phyloP scores from a whole-genome alignment of 2,329 filamentous ascomycete species.

The Phaeosphaeria sp. region DNA sequence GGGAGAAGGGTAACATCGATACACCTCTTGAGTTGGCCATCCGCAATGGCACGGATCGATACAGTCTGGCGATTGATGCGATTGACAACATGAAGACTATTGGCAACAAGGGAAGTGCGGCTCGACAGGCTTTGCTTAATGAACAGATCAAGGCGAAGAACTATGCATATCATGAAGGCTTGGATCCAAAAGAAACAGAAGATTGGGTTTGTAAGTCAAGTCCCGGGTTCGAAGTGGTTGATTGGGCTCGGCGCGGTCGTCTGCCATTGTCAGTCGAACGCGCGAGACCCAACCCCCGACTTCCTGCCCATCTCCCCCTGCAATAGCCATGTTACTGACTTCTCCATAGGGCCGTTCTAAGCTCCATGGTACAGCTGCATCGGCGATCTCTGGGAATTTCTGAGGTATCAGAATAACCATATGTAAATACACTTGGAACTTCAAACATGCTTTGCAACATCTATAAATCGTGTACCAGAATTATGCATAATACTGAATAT shows the following conservation, averaged over 20 bases:
- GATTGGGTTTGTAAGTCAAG: slow-evolving; percentile 65
- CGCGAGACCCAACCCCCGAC: too few relatives aligned
- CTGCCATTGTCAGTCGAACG: too few relatives aligned
- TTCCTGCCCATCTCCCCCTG: too few relatives aligned
- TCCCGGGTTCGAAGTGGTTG: too few relatives aligned
- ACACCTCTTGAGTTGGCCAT: slow-evolving; percentile 81
- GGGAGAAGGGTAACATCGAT: slow-evolving; percentile 84
- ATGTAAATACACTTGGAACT: too few relatives aligned
- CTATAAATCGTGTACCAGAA: too few relatives aligned
- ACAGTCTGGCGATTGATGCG: slow-evolving; percentile 77
- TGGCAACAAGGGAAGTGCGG: slow-evolving; percentile 67
- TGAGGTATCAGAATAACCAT: too few relatives aligned
- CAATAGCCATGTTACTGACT: too few relatives aligned
- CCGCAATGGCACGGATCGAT: slow-evolving; percentile 78
- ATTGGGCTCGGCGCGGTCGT: too few relatives aligned
- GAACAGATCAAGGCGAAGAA: slow-evolving; percentile 68
- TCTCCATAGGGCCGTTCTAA: too few relatives aligned
- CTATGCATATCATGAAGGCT: slow-evolving; percentile 70
- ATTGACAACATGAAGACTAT: slow-evolving; percentile 70
- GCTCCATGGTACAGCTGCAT: not conserved
- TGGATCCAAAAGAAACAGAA: slow-evolving; percentile 71
- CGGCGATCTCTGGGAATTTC: not conserved
- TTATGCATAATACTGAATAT: too few relatives aligned
- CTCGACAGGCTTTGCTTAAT: slow-evolving; percentile 69
- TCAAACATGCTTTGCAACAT: too few relatives aligned